phyloP scores from a whole-genome alignment of 306 rosid species.

The Spatholobus suberectus region DNA sequence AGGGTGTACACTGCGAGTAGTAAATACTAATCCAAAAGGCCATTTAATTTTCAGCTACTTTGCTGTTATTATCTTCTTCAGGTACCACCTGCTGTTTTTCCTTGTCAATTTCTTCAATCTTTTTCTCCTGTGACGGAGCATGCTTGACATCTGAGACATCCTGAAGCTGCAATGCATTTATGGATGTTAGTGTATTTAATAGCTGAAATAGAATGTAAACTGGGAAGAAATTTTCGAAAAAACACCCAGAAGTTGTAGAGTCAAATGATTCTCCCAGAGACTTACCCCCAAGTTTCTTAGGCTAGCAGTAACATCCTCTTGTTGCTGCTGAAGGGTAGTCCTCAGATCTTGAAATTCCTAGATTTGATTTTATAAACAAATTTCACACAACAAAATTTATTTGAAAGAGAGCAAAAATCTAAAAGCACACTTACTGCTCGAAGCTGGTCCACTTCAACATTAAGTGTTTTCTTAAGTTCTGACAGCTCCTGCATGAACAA shows the following conservation, averaged over 20 bases:
- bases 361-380: constrained; percentile 32
- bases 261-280: constrained; percentile 27
- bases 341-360: constrained; percentile 95
- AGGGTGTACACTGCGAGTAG: constrained; percentile 38
- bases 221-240: background rate
- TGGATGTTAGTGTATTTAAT: background rate
- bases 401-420: constrained; percentile 8
- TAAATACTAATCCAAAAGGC: constrained; percentile 29
- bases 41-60: constrained; percentile 53
- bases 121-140: constrained; percentile 43
- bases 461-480: constrained; percentile 90
- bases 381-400: background rate
- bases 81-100: constrained; percentile 49
- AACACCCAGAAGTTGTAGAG: background rate
- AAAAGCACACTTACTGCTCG: constrained; percentile 69
- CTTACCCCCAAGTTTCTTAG: constrained; percentile 80
- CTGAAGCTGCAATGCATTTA: constrained; percentile 64
- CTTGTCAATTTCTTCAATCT: constrained; percentile 50
- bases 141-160: constrained; percentile 60
- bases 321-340: constrained; percentile 94
- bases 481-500: constrained; percentile 75
- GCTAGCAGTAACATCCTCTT: constrained; percentile 90
- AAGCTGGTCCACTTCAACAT: constrained; percentile 91
- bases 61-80: constrained; percentile 46
- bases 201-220: background rate